These are phyloP conservation scores for Darksidea phi DNA, from an alignment of 495 filamentous ascomycete genomes.

Conservation along the genomic window DNA sequence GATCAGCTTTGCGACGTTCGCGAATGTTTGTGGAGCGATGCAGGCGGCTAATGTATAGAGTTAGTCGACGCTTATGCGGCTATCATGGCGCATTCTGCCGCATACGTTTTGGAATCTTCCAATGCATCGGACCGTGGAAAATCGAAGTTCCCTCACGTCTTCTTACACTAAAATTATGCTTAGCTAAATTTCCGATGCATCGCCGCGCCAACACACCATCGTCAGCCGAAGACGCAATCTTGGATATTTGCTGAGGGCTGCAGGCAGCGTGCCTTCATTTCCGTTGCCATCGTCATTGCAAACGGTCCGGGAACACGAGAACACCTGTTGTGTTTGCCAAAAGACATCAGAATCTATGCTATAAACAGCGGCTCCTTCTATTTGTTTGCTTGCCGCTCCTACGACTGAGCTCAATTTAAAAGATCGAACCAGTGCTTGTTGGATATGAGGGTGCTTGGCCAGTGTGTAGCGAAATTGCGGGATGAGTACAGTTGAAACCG, in stretches of 20 bases:
- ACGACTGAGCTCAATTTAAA: slow-evolving; percentile 14
- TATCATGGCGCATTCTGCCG: no score
- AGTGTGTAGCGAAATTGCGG: slow-evolving; percentile 29
- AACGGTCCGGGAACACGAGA: not conserved
- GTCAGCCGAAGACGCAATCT: slow-evolving; percentile 14
- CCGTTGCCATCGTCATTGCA: slow-evolving; percentile 8
- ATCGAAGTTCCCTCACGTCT: not conserved
- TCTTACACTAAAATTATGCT: slow-evolving; percentile 6
- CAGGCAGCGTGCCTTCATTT: slow-evolving; percentile 24
- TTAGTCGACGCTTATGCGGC: no score
- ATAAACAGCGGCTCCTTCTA: not conserved
- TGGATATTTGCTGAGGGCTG: slow-evolving; percentile 23
- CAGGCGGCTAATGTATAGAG: no score
- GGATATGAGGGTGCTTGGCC: slow-evolving; percentile 10
- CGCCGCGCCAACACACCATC: not conserved
- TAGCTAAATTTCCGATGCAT: slow-evolving; percentile 13
- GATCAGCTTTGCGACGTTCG: no score
- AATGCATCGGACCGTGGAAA: not conserved
- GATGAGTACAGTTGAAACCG: slow-evolving; percentile 22
- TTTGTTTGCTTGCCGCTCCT: slow-evolving; percentile 23
- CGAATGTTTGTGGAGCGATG: no score
- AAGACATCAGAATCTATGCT: slow-evolving; percentile 16
- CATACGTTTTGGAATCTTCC: no score
- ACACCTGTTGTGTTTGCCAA: not conserved
- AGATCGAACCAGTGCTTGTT: slow-evolving; percentile 18